Evolutionary conservation across 371 early-diverging fungal genomes (phyloP).

Genomic region (Batrachochytrium dendrobatidis): DNA sequence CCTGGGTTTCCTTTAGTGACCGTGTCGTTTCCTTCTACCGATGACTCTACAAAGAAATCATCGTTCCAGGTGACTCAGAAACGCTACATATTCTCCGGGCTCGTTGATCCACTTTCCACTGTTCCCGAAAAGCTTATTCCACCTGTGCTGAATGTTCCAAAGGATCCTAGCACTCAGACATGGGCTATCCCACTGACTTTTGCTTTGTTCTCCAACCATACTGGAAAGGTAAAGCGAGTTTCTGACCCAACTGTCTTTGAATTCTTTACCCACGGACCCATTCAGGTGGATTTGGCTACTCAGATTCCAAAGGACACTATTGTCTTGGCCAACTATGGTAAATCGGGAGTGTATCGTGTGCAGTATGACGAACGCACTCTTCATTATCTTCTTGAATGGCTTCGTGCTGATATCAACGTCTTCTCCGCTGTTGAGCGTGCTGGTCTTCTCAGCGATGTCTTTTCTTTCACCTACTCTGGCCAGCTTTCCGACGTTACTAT

Average conservation of each 20-base stretch:
- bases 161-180: background rate
- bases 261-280: too few species aligned
- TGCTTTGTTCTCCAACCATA: conserved; percentile 3
- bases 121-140: background rate
- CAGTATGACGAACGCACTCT: conserved; percentile 17
- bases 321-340: conserved; percentile 18
- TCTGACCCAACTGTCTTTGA: background rate
- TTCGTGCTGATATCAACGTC: conserved; percentile 5
- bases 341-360: conserved; percentile 25
- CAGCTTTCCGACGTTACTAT: conserved; percentile 10
- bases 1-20: conserved; percentile 72
- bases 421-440: conserved; percentile 18
- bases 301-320: conserved; percentile 1
- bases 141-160: background rate
- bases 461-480: conserved; percentile 21
- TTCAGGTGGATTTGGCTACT: too few species aligned
- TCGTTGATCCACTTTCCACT: background rate
- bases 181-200: conserved; percentile 11
- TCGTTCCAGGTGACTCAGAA: conserved; percentile 45
- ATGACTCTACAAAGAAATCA: conserved; percentile 18
- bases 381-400: conserved; percentile 12
- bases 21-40: conserved; percentile 29
- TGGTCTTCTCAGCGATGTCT: conserved; percentile 25
- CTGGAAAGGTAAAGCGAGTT: background rate
- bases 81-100: conserved; percentile 45